A percentile compares a stretch with the other conserved stretches of the same genome.
These are phyloP conservation scores for Xylaria acuta DNA, from an alignment of 495 filamentous ascomycete species.

Conservation along the genomic window DNA sequence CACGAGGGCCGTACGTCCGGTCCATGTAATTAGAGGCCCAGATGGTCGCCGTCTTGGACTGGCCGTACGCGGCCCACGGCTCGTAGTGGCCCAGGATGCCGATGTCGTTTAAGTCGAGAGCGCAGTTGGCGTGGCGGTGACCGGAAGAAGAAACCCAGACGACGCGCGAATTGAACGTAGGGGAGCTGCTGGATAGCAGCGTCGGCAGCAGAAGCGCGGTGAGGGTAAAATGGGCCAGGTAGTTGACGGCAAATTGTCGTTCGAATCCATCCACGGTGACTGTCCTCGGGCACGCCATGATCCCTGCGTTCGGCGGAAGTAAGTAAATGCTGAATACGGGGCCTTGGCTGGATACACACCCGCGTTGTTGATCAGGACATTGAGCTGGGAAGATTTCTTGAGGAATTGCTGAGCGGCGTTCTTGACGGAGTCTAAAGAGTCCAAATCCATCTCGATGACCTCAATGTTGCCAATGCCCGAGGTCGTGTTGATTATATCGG, in stretches of 20 bases:
- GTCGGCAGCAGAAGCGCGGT: conserved; percentile 51
- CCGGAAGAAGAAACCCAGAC: conserved; percentile 48
- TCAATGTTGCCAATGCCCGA: conserved; percentile 34
- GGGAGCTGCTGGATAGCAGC: conserved; percentile 45
- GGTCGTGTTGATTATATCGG: conserved; percentile 34
- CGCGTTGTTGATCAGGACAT: conserved; percentile 39
- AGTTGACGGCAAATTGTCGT: conserved; percentile 54
- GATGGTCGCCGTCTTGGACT: conserved; percentile 50
- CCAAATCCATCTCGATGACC: conserved; percentile 48
- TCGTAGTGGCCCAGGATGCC: conserved; percentile 46
- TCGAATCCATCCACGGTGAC: conserved; percentile 52
- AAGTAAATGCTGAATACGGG: not conserved
- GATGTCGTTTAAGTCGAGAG: conserved; percentile 7
- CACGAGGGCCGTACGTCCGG: conserved; percentile 43
- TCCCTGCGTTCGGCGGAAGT: not conserved
- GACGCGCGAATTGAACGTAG: conserved; percentile 49
- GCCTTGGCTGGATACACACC: not conserved
- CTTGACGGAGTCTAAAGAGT: conserved; percentile 38
- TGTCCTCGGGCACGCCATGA: conserved; percentile 50
- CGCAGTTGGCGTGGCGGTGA: conserved; percentile 38
- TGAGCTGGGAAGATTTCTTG: conserved; percentile 22
- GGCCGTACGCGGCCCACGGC: conserved; percentile 45
- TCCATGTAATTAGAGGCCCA: conserved; percentile 53
- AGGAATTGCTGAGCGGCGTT: conserved; percentile 35
- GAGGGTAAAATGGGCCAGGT: conserved; percentile 56